These are phyloP conservation scores for Lasiodiplodia theobromae DNA, from an alignment of 2,329 filamentous ascomycete genomes.

Conservation along the genomic window DNA sequence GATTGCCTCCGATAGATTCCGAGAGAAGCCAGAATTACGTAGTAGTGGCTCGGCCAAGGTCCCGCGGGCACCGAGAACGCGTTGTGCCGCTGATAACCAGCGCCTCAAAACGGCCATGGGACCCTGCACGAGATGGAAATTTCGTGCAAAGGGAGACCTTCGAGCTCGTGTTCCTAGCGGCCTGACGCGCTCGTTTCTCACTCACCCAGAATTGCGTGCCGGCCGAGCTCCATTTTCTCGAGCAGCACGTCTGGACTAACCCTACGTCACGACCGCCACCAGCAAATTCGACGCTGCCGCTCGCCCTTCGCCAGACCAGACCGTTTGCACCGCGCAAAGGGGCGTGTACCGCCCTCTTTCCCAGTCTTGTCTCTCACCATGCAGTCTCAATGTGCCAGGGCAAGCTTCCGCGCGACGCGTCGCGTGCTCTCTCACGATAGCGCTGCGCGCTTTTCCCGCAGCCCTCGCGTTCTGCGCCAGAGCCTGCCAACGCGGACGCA, in stretches of 20 bases:
- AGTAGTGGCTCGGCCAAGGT: neutral
- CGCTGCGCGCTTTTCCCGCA: conserved; percentile 12
- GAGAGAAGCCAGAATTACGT: neutral
- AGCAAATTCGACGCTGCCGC: neutral
- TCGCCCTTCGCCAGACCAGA: conserved; percentile 3
- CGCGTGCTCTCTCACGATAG: conserved; percentile 19
- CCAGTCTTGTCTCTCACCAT: conserved; percentile 7
- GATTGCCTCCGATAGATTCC: conserved; percentile 21
- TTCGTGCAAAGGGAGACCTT: neutral
- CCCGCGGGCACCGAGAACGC: conserved; percentile 15
- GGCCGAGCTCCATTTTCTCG: neutral
- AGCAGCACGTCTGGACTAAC: neutral
- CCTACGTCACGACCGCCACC: conserved; percentile 24
- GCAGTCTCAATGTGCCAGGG: conserved; percentile 30
- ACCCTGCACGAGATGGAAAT: conserved; percentile 4
- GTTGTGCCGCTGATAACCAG: conserved; percentile 24
- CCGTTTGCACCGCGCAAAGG: conserved; percentile 1
- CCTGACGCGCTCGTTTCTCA: neutral
- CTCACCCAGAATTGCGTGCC: neutral
- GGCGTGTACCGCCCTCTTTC: conserved; percentile 6
- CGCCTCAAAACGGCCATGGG: conserved; percentile 16
- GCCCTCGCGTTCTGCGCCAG: conserved; percentile 8
- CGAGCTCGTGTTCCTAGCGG: conserved; percentile 3
- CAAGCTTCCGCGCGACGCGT: conserved; percentile 28
- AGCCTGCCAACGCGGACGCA: neutral